A percentile compares a stretch with the other conserved stretches of the same genome.
These are phyloP conservation scores for Blakeslea trispora DNA, from an alignment of 371 early-diverging fungal species.

Conservation along the genomic window DNA sequence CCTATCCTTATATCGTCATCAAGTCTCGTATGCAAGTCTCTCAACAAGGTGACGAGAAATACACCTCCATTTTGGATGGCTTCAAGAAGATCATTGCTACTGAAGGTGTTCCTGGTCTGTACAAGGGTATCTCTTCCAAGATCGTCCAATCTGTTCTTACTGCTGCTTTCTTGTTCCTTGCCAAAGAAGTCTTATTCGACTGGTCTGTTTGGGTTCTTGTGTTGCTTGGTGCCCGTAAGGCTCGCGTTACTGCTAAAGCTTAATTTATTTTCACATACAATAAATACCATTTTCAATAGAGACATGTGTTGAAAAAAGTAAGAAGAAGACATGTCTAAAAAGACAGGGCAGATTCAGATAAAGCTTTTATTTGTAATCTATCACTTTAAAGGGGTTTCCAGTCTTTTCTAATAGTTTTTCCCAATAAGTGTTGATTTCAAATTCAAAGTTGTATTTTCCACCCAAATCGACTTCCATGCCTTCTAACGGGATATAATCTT, in stretches of 20 bases:
- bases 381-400: slow-evolving; percentile 30
- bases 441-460: slow-evolving; percentile 54
- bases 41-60: slow-evolving; percentile 76
- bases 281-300: not conserved
- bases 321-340: too few relatives aligned
- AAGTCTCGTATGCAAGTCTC: slow-evolving; percentile 97
- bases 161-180: slow-evolving; percentile 92
- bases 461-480: slow-evolving; percentile 56
- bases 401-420: slow-evolving; percentile 26
- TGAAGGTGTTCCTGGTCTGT: slow-evolving; percentile 83
- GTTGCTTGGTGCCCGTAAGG: slow-evolving; percentile 52
- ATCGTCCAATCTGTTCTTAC: slow-evolving; percentile 89
- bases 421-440: slow-evolving; percentile 60
- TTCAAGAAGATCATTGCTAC: slow-evolving; percentile 85
- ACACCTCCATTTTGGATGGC: slow-evolving; percentile 83
- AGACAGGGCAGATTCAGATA: not conserved
- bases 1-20: slow-evolving; percentile 97
- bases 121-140: slow-evolving; percentile 94
- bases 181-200: slow-evolving; percentile 82
- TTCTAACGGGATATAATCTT: slow-evolving; percentile 49
- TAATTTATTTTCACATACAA: not conserved
- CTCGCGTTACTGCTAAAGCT: slow-evolving; percentile 6
- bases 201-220: slow-evolving; percentile 72
- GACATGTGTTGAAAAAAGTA: not conserved
- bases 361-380: slow-evolving; percentile 31